Conservation (phyloP, 805 yeast genomes). For the Spathaspora girioi region DNA sequence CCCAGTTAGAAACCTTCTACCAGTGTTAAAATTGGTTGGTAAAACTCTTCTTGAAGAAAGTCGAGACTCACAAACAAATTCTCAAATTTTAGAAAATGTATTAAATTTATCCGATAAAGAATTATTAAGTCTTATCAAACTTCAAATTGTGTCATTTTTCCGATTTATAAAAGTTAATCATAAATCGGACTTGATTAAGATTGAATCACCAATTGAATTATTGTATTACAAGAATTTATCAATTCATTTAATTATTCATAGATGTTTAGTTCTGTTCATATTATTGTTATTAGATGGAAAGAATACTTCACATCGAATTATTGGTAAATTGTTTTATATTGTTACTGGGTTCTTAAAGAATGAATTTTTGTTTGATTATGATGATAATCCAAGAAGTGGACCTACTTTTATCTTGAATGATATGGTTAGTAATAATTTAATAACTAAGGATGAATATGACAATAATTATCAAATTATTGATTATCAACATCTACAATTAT, state of each 20-base stretch:
- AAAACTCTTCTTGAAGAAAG: slow-evolving; percentile 17
- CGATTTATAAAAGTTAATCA: slow-evolving; percentile 21
- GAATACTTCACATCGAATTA: slow-evolving; percentile 8
- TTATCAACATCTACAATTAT: slow-evolving; percentile 16
- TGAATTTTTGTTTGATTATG: slow-evolving; percentile 42
- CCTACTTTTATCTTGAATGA: slow-evolving; percentile 25
- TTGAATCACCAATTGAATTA: slow-evolving; percentile 51
- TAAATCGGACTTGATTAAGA: slow-evolving; percentile 17
- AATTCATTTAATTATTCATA: slow-evolving; percentile 51
- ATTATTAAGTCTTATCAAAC: slow-evolving; percentile 19
- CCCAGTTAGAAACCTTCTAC: slow-evolving; percentile 21
- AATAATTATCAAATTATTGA: slow-evolving; percentile 18
- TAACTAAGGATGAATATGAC: slow-evolving; percentile 8
- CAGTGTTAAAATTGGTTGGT: slow-evolving; percentile 25
- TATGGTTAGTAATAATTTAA: slow-evolving; percentile 12
- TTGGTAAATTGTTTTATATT: slow-evolving; percentile 27
- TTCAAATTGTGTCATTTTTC: slow-evolving; percentile 26
- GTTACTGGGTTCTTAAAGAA: slow-evolving; percentile 37
- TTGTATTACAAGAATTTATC: slow-evolving; percentile 56
- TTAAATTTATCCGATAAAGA: slow-evolving; percentile 16
- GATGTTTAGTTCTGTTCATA: slow-evolving; percentile 43
- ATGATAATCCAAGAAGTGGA: slow-evolving; percentile 27
- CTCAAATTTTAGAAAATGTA: slow-evolving; percentile 16
- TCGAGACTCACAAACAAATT: slow-evolving; percentile 18
- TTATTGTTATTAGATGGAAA: slow-evolving; percentile 10